Conservation (phyloP, 1,139 yeast genomes). For the Pichia cactophila region DNA sequence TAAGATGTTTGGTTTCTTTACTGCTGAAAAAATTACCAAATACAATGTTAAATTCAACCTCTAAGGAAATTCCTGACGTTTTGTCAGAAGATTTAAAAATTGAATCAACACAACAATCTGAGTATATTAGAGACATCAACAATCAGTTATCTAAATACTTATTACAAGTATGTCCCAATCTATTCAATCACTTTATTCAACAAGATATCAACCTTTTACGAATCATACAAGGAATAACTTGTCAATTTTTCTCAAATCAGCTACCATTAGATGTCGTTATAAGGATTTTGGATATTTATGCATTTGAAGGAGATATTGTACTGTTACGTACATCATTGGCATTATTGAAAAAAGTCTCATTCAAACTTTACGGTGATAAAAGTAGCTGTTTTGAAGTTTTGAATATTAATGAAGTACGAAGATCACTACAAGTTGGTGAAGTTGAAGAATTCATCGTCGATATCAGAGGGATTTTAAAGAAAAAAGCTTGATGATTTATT, state of each 20-base stretch:
- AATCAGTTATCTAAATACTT: conserved; percentile 43
- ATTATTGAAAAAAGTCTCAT: conserved; percentile 39
- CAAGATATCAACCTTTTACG: conserved; percentile 17
- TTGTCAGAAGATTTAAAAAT: conserved; percentile 12
- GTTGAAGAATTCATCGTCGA: conserved; percentile 36
- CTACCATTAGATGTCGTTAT: conserved; percentile 20
- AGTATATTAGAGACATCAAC: conserved; percentile 22
- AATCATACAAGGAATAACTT: conserved; percentile 18
- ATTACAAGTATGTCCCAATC: conserved; percentile 35
- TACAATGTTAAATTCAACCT: conserved; percentile 22
- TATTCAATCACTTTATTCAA: conserved; percentile 44
- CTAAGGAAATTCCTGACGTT: conserved; percentile 3
- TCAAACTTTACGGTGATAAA: conserved; percentile 45
- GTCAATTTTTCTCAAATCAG: conserved; percentile 22
- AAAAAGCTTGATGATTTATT: neutral
- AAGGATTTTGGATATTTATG: conserved; percentile 46
- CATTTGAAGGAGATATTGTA: conserved; percentile 55
- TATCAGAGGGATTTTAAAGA: conserved; percentile 27
- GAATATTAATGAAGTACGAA: conserved; percentile 34
- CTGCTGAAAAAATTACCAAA: conserved; percentile 30
- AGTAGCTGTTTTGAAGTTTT: conserved; percentile 37
- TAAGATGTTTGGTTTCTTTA: conserved; percentile 39
- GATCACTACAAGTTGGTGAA: conserved; percentile 28
- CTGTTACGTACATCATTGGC: conserved; percentile 43
- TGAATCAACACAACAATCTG: conserved; percentile 4